Evolutionary conservation across 768 basidiomycete genomes (phyloP).

Genomic region (Pleurotus ostreatus): DNA sequence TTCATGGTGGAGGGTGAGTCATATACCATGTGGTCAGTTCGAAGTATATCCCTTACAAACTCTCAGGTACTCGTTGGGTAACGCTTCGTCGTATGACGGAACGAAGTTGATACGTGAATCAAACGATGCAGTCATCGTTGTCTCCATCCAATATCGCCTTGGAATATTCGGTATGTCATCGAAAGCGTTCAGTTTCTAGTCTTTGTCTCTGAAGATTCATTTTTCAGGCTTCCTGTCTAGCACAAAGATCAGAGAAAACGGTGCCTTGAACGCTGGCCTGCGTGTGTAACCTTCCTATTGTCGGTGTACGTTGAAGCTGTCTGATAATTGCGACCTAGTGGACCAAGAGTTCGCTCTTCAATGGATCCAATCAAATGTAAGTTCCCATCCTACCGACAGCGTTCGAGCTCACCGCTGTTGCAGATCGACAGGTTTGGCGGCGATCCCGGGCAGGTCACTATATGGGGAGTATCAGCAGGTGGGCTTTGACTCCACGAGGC

Average conservation of each 20-base stretch:
- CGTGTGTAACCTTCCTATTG: conserved; percentile 26
- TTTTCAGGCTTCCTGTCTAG: conserved; percentile 39
- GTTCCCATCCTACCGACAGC: not conserved
- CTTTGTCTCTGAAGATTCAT: too few species aligned
- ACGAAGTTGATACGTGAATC: conserved; percentile 5
- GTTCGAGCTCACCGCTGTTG: not conserved
- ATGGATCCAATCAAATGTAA: conserved; percentile 3
- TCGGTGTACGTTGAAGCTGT: not conserved
- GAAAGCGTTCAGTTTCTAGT: too few species aligned
- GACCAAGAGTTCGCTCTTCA: not conserved
- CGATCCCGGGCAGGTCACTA: conserved; percentile 18
- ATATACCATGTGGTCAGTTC: not conserved
- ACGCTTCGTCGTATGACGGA: conserved; percentile 3
- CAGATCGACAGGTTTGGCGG: conserved; percentile 5
- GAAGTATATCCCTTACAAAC: not conserved
- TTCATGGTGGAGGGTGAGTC: conserved; percentile 10
- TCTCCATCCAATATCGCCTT: conserved; percentile 39
- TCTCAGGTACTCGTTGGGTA: conserved; percentile 4
- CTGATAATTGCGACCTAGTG: not conserved
- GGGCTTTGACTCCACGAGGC: not conserved
- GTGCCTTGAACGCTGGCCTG: conserved; percentile 44
- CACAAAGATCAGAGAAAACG: conserved; percentile 32
- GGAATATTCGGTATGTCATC: conserved; percentile 25
- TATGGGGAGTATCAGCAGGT: conserved; percentile 16
- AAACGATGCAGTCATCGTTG: conserved; percentile 25